These are phyloP conservation scores for Pseudonitzschia multiseries DNA, from an alignment of 108 stramenopile species.

Conservation along the genomic window DNA sequence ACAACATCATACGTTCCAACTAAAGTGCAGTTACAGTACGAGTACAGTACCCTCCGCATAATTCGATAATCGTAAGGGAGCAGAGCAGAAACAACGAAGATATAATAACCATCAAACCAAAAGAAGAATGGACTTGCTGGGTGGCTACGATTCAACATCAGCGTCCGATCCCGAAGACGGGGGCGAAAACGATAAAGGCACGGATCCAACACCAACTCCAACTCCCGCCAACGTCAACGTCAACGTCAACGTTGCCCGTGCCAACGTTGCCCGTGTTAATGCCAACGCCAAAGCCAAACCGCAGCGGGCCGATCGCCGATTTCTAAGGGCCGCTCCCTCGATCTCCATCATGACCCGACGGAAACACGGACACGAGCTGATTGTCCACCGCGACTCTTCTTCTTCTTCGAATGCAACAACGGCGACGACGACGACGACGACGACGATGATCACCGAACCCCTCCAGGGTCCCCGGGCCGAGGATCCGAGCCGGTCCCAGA, in stretches of 20 bases:
- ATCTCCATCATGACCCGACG: constrained; percentile 40
- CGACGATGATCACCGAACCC: constrained; percentile 42
- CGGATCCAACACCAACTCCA: neutral
- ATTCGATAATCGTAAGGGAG: no score
- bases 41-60: no score
- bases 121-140: constrained; percentile 42
- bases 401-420: neutral
- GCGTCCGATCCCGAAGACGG: constrained; percentile 9
- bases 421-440: no score
- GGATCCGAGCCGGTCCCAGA: constrained; percentile 33
- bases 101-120: constrained; percentile 1
- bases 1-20: no score
- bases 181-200: neutral
- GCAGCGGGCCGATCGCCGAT: constrained; percentile 59
- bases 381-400: constrained; percentile 33
- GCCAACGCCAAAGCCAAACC: constrained; percentile 16
- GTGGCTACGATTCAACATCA: constrained; percentile 45
- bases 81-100: neutral
- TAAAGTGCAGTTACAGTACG: no score
- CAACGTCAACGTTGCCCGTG: no score
- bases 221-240: no score
- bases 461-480: constrained; percentile 49
- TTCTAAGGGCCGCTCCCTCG: constrained; percentile 49
- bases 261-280: no score
- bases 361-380: constrained; percentile 40